A percentile compares a stretch with the other conserved stretches of the same genome.
These are phyloP conservation scores for Epichloe baconii DNA, from an alignment of 2,329 filamentous ascomycete species.

Conservation along the genomic window DNA sequence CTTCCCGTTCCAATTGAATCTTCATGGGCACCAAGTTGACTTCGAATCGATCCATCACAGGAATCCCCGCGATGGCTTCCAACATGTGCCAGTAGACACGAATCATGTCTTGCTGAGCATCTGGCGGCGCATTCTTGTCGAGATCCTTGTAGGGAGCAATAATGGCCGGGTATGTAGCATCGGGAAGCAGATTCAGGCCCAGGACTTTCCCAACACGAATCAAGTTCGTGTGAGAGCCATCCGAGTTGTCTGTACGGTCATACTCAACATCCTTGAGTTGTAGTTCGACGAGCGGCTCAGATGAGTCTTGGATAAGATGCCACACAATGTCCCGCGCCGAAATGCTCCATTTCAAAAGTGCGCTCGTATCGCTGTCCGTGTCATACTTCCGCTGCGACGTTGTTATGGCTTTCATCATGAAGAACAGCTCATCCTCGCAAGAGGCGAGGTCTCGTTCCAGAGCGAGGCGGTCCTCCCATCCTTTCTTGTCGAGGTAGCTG, in stretches of 20 bases:
- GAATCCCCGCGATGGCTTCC: slow-evolving; percentile 93
- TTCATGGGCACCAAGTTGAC: slow-evolving; percentile 87
- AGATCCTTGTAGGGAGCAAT: slow-evolving; percentile 77
- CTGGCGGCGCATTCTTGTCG: slow-evolving; percentile 31
- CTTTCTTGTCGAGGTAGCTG: slow-evolving; percentile 71
- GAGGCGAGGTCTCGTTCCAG: slow-evolving; percentile 79
- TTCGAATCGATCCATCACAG: slow-evolving; percentile 94
- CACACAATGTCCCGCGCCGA: slow-evolving; percentile 93
- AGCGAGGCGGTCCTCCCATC: slow-evolving; percentile 82
- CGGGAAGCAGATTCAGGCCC: slow-evolving; percentile 77
- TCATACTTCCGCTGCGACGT: slow-evolving; percentile 84
- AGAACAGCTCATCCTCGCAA: slow-evolving; percentile 96
- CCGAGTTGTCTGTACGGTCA: slow-evolving; percentile 89
- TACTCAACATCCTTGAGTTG: slow-evolving; percentile 86
- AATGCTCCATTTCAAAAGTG: slow-evolving; percentile 81
- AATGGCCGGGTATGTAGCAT: slow-evolving; percentile 93
- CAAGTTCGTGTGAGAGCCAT: slow-evolving; percentile 89
- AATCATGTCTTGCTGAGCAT: slow-evolving; percentile 61
- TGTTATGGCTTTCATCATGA: slow-evolving; percentile 99
- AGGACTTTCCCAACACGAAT: slow-evolving; percentile 80
- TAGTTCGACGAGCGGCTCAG: slow-evolving; percentile 81
- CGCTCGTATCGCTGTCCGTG: slow-evolving; percentile 55
- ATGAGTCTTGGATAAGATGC: slow-evolving; percentile 82
- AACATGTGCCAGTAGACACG: slow-evolving; percentile 96
- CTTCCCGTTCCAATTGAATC: slow-evolving; percentile 83